phyloP scores from a whole-genome alignment of 2,329 filamentous ascomycete genomes.

The Alternaria postmessia region DNA sequence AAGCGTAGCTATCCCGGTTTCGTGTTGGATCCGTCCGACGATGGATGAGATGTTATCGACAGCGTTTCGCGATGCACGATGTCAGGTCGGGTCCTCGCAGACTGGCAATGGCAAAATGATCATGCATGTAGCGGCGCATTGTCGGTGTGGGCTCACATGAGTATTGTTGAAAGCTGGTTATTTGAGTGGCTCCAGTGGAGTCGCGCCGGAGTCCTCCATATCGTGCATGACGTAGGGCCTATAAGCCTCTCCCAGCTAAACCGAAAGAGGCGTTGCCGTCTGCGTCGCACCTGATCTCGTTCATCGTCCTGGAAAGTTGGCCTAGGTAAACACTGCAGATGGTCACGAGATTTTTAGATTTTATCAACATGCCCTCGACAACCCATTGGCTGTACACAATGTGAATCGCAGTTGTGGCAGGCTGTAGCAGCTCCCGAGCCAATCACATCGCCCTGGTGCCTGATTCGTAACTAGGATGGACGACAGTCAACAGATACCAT shows the following conservation, averaged over 20 bases:
- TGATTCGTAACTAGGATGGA: background rate
- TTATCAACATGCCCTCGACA: background rate
- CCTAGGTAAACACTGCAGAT: background rate
- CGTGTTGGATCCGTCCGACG: slow-evolving; percentile 6
- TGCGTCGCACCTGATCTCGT: background rate
- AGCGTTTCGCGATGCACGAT: background rate
- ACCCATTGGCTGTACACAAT: background rate
- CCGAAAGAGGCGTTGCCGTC: background rate
- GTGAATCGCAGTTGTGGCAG: background rate
- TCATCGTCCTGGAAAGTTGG: background rate
- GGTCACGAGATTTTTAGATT: background rate
- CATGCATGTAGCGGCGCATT: slow-evolving; percentile 4
- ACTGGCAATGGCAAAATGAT: background rate
- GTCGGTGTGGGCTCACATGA: slow-evolving; percentile 7
- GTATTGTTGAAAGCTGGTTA: slow-evolving; percentile 9
- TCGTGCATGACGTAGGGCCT: slow-evolving; percentile 10
- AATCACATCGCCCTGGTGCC: background rate
- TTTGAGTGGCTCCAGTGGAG: slow-evolving; percentile 13
- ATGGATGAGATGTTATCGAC: background rate
- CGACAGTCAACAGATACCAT: background rate
- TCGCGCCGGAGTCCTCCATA: background rate
- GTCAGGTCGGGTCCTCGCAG: background rate
- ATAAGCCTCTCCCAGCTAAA: slow-evolving; percentile 7
- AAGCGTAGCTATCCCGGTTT: slow-evolving; percentile 10
- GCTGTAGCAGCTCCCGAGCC: background rate